phyloP scores from a whole-genome alignment of 108 stramenopile species.

The Nitzschia putrida region DNA sequence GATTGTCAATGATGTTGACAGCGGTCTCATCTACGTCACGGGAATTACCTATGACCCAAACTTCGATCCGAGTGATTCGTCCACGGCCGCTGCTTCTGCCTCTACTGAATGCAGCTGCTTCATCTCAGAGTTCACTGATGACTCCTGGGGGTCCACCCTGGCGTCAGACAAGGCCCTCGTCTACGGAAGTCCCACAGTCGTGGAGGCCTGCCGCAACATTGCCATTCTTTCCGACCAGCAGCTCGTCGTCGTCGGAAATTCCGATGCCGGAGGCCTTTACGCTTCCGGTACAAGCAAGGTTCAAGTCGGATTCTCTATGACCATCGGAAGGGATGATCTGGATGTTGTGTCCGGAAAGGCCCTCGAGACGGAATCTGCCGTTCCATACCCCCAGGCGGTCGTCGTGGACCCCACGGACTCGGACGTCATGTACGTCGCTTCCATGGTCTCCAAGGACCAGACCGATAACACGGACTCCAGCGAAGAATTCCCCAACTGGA shows the following conservation, averaged over 20 bases:
- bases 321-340: constrained; percentile 15
- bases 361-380: not conserved
- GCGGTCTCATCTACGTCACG: constrained; percentile 9
- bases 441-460: constrained; percentile 3
- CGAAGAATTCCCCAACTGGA: constrained; percentile 10
- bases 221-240: not conserved
- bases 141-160: not conserved
- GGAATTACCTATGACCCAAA: constrained; percentile 22
- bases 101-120: not conserved
- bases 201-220: constrained; percentile 10
- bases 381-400: constrained; percentile 11
- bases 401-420: not conserved
- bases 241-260: constrained; percentile 25
- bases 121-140: not conserved
- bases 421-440: not conserved
- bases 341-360: not conserved
- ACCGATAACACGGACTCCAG: not conserved
- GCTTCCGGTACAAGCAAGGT: not conserved
- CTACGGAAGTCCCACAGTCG: not conserved
- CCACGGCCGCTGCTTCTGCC: not conserved
- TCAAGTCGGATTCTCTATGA: constrained; percentile 6
- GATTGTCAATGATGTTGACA: constrained; percentile 1
- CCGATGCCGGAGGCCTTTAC: constrained; percentile 18
- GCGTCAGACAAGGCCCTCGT: not conserved
- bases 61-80: not conserved